Conservation (phyloP, 2,329 filamentous ascomycete genomes). For the Zasmidium citrigriseum region DNA sequence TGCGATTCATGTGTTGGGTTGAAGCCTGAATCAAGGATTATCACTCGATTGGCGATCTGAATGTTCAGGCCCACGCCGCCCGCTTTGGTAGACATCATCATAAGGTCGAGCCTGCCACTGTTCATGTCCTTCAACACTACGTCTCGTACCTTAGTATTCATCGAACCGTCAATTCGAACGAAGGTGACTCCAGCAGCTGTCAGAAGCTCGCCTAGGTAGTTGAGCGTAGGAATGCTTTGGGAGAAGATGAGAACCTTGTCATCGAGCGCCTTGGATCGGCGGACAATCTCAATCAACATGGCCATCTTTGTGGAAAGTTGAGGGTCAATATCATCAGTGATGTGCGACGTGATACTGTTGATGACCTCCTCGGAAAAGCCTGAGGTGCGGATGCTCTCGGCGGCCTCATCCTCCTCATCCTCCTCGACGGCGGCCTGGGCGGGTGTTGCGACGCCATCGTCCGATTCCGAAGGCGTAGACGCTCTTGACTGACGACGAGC, state of each 20-base stretch:
- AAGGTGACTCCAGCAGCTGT: slow-evolving; percentile 47
- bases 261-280: slow-evolving; percentile 58
- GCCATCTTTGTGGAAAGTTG: slow-evolving; percentile 67
- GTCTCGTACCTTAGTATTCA: slow-evolving; percentile 60
- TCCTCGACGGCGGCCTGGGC: slow-evolving; percentile 17
- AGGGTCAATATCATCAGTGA: slow-evolving; percentile 45
- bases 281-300: slow-evolving; percentile 69
- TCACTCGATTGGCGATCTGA: slow-evolving; percentile 77
- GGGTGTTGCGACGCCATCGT: slow-evolving; percentile 15
- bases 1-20: slow-evolving; percentile 83
- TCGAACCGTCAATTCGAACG: slow-evolving; percentile 68
- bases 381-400: slow-evolving; percentile 35
- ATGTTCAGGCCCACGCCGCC: slow-evolving; percentile 85
- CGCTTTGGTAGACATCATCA: slow-evolving; percentile 80
- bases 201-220: slow-evolving; percentile 67
- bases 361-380: slow-evolving; percentile 40
- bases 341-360: slow-evolving; percentile 36
- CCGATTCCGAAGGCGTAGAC: slow-evolving; percentile 10
- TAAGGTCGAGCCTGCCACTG: slow-evolving; percentile 54
- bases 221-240: slow-evolving; percentile 67
- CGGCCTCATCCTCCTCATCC: slow-evolving; percentile 17
- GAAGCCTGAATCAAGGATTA: slow-evolving; percentile 82
- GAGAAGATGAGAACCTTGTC: slow-evolving; percentile 85
- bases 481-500: slow-evolving; percentile 8
- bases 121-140: slow-evolving; percentile 70